These are phyloP conservation scores for Ottelia alismoides DNA, from an alignment of 106 monocot genomes.

Conservation along the genomic window DNA sequence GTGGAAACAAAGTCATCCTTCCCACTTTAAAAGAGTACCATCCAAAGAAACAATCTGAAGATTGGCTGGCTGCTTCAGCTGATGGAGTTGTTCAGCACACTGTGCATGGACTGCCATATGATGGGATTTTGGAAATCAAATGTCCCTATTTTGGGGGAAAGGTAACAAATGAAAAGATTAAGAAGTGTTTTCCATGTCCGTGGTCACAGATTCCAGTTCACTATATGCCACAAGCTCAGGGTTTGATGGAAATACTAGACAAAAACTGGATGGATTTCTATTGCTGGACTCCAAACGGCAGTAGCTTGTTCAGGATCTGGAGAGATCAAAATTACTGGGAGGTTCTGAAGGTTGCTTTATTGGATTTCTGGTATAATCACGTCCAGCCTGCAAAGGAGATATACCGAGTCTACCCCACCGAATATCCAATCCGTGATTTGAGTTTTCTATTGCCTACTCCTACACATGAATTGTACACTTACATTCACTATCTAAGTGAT, in stretches of 20 bases:
- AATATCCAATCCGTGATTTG: conserved; percentile 10
- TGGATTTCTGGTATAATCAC: conserved; percentile 31
- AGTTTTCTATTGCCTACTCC: conserved; percentile 9
- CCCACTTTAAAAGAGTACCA: conserved; percentile 11
- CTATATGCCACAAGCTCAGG: conserved; percentile 24
- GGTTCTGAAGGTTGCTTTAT: conserved; percentile 11
- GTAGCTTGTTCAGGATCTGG: conserved; percentile 21
- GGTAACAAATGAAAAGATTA: neutral
- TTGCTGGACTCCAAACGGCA: conserved; percentile 29
- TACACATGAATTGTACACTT: conserved; percentile 12
- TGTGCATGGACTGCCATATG: conserved; percentile 1
- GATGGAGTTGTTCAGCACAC: conserved; percentile 9
- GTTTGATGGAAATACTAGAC: conserved; percentile 22
- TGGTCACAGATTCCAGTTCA: conserved; percentile 17
- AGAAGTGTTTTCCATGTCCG: too few species aligned
- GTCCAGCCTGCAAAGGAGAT: conserved; percentile 21
- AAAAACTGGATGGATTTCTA: conserved; percentile 22
- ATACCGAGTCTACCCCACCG: neutral
- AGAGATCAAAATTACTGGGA: conserved; percentile 11
- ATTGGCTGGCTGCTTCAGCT: conserved; percentile 23
- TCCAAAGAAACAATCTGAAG: conserved; percentile 1
- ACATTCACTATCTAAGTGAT: conserved; percentile 15
- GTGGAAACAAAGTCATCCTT: conserved; percentile 4
- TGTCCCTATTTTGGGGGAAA: conserved; percentile 17
- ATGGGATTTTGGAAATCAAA: conserved; percentile 26